Percentiles rank a stretch among this genome's conserved stretches.
These are phyloP conservation scores for Echites panduratus DNA, from an alignment of 257 asterid genomes.

Conservation along the genomic window DNA sequence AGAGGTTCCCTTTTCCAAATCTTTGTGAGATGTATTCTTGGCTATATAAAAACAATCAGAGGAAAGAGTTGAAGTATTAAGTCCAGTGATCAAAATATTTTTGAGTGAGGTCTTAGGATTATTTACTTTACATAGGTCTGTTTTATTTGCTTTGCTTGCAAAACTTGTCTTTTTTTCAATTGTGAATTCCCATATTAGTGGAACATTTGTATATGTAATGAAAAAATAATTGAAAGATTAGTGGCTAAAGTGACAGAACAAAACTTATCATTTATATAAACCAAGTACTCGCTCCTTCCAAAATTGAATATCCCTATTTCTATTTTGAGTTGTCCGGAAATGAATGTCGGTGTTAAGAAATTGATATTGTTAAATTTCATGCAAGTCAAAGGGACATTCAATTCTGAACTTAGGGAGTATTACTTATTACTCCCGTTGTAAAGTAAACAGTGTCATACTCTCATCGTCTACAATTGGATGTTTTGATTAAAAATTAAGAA, in stretches of 20 bases:
- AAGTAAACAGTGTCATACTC: too few relatives aligned
- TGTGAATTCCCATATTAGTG: not conserved
- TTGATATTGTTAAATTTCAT: too few relatives aligned
- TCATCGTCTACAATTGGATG: too few relatives aligned
- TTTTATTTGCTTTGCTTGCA: not conserved
- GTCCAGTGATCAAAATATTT: not conserved
- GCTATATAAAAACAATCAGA: not conserved
- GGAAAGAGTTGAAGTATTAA: not conserved
- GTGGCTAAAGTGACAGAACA: not conserved
- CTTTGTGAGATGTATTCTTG: not conserved
- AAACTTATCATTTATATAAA: not conserved
- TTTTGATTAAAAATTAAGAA: not conserved
- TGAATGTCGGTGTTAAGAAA: too few relatives aligned
- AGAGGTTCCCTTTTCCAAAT: not conserved
- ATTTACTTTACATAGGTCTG: not conserved
- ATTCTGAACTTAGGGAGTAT: too few relatives aligned
- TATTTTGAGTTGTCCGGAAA: too few relatives aligned
- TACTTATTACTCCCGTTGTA: too few relatives aligned
- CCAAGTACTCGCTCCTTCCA: too few relatives aligned
- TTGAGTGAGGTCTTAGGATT: not conserved
- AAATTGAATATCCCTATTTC: too few relatives aligned
- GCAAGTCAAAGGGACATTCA: too few relatives aligned
- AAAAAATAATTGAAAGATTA: not conserved
- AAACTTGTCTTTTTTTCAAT: not conserved
- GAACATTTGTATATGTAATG: not conserved